Base-by-base conservation (phyloP, 2,329 filamentous ascomycete species). In the Boeremia lycopersici region DNA sequence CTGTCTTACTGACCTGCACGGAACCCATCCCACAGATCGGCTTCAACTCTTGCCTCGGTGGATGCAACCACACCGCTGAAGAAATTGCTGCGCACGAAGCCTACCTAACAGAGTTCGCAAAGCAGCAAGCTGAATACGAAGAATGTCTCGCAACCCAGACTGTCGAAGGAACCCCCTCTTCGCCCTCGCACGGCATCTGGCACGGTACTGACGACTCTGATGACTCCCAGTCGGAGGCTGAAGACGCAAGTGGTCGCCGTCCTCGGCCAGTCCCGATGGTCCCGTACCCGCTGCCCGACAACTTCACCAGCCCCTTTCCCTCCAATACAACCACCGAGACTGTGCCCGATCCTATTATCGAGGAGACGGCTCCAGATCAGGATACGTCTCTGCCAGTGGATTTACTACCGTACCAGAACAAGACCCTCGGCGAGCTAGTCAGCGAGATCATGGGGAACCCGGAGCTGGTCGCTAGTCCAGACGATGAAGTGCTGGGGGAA, bases 401-500 rank as follows among this genome's bases (percentile, higher is more conserved):
- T 23, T 7, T 55, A 6, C 47, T 38, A 6, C 52, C 52, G 2
- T 55, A 55, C 12, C 23, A 44, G n/a, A 47, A 55, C 13, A 46
- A 55, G 12, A 55, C 52, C 3, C 42, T 55, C 11, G 47, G 46
- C 41, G 46, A 54, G 52, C 45, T 54, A 5, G 35, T 54, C 4
- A 17, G 11, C 13, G 40, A 49, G 5, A 54, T 49, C 17, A 3
- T 54, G 8, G 39, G 26, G 1, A 11, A 45, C 30, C 40, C 45
- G 1, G 19, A 13, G 7, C 13, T 36, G 15, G 33, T 51, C 28
- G 48, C 41, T 1, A 5, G 26, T 3, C 41, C 41, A 4, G n/a
- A 31, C 5, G 30, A 13, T 1, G 44, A 39, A 1, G 13, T 33
- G 15, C 35, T 19, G 0, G 38, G 12, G 1, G 46, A 19, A n/a